A percentile compares a stretch with the other conserved stretches of the same genome.
These are phyloP conservation scores for Luzula sylvatica DNA, from an alignment of 176 grass and related monocot genomes.

Conservation along the genomic window DNA sequence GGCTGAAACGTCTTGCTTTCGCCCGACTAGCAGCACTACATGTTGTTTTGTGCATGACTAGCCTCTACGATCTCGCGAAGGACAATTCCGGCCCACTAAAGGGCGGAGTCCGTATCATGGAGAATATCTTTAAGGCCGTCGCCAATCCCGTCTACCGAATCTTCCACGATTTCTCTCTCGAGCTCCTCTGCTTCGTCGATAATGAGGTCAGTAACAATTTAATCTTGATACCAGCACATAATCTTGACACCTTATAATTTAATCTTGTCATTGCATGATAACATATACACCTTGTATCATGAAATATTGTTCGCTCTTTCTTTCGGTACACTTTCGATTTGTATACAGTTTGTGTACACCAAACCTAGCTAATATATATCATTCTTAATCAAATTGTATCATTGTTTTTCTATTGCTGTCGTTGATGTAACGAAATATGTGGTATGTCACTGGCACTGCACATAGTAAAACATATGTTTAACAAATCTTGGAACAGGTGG, in stretches of 20 bases:
- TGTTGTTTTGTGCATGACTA: slow-evolving; percentile 31
- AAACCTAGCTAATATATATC: neutral
- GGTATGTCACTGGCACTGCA: too few relatives aligned
- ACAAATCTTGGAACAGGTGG: slow-evolving; percentile 37
- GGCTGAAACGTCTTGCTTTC: slow-evolving; percentile 65
- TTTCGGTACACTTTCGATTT: neutral
- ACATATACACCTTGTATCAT: neutral
- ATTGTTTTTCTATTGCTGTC: too few relatives aligned
- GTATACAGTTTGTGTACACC: neutral
- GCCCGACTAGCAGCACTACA: slow-evolving; percentile 34
- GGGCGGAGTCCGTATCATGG: slow-evolving; percentile 46
- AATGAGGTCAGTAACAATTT: slow-evolving; percentile 40
- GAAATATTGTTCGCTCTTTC: too few relatives aligned
- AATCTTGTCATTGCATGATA: too few relatives aligned
- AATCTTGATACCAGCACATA: neutral
- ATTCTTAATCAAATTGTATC: too few relatives aligned
- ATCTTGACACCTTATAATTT: too few relatives aligned
- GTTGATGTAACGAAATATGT: too few relatives aligned
- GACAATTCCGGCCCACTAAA: slow-evolving; percentile 65
- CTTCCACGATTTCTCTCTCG: slow-evolving; percentile 40
- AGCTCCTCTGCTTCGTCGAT: slow-evolving; percentile 68
- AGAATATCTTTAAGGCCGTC: slow-evolving; percentile 42
- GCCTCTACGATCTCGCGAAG: slow-evolving; percentile 62
- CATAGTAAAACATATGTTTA: too few relatives aligned
- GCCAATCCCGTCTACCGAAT: slow-evolving; percentile 39